A percentile compares a stretch with the other conserved stretches of the same genome.
phyloP scores from a whole-genome alignment of 140 eudicot species.

The Oenanthe javanica region DNA sequence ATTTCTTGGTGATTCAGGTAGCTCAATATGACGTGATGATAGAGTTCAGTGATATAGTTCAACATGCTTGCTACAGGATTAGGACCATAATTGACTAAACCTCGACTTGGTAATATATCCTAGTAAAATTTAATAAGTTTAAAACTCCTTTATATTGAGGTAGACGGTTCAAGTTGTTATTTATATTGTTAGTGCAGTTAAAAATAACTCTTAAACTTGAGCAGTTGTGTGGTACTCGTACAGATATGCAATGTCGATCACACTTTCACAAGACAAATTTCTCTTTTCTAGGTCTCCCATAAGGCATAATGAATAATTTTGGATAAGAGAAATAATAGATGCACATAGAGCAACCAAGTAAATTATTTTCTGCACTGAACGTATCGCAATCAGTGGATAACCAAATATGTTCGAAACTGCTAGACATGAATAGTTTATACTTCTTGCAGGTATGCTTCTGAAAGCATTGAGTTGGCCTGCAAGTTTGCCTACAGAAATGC shows the following conservation, averaged over 20 bases:
- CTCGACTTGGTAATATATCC: not conserved
- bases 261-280: not conserved
- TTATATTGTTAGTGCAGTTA: not conserved
- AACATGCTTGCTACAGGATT: not conserved
- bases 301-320: not conserved
- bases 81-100: not conserved
- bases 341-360: not conserved
- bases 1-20: not conserved
- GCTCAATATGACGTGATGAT: not conserved
- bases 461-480: conserved; percentile 66
- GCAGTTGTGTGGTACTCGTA: not conserved
- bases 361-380: too few relatives aligned
- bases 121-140: not conserved
- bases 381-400: not conserved
- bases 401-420: not conserved
- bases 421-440: conserved; percentile 10
- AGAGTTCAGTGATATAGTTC: not conserved
- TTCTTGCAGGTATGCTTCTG: conserved; percentile 76
- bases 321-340: not conserved
- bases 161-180: not conserved
- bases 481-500: conserved; percentile 90
- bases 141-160: not conserved
- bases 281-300: not conserved
- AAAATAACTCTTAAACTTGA: not conserved
- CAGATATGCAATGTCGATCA: too few relatives aligned